Conservation (phyloP, 805 yeast genomes). For the Yarrowia hollandica region DNA sequence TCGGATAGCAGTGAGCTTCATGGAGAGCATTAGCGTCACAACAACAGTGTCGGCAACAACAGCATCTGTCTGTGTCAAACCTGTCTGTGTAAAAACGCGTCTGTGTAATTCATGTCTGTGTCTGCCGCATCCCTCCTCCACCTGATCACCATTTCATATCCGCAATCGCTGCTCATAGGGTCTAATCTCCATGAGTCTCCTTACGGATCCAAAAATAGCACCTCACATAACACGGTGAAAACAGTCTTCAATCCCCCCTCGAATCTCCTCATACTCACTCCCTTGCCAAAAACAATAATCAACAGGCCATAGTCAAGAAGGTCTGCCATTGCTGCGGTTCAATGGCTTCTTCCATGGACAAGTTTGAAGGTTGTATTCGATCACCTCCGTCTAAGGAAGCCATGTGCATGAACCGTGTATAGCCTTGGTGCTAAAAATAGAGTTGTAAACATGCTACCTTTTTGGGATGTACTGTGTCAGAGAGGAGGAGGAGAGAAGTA, state of each 20-base stretch:
- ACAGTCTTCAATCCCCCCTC: not conserved
- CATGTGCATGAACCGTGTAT: slow-evolving; percentile 12
- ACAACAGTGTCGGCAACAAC: too few relatives aligned
- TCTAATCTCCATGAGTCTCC: too few relatives aligned
- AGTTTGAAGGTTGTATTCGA: not conserved
- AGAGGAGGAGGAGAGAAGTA: not conserved
- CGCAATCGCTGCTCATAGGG: too few relatives aligned
- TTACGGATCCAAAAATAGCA: not conserved
- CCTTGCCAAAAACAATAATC: slow-evolving; percentile 60
- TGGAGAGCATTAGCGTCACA: too few relatives aligned
- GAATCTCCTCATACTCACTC: slow-evolving; percentile 32
- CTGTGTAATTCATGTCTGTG: too few relatives aligned
- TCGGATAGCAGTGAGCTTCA: too few relatives aligned
- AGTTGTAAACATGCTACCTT: slow-evolving; percentile 26
- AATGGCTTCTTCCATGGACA: slow-evolving; percentile 2
- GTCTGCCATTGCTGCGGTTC: not conserved
- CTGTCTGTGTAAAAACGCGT: too few relatives aligned
- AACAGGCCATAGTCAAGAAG: slow-evolving; percentile 49
- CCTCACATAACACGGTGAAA: too few relatives aligned
- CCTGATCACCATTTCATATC: too few relatives aligned
- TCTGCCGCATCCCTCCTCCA: too few relatives aligned
- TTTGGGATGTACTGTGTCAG: not conserved
- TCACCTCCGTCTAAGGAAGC: not conserved
- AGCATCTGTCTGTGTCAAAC: too few relatives aligned
- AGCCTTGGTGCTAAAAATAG: slow-evolving; percentile 28